phyloP scores from a whole-genome alignment of 176 grass and related monocot species.

The Leersia perrieri region DNA sequence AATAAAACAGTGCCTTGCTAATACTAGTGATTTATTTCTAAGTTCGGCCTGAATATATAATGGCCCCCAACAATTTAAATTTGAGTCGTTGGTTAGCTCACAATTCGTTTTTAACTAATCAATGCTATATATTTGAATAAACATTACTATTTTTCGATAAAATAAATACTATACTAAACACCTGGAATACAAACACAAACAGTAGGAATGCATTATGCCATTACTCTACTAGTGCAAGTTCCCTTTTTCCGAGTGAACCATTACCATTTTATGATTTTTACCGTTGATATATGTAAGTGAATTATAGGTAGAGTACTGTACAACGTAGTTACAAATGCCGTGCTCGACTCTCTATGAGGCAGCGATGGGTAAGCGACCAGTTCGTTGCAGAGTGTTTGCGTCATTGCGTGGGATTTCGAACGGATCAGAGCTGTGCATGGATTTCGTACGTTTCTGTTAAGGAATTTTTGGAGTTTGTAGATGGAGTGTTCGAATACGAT shows the following conservation, averaged over 20 bases:
- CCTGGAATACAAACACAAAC: neutral
- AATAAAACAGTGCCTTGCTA: neutral
- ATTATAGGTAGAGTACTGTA: neutral
- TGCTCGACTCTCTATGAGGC: neutral
- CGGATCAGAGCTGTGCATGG: neutral
- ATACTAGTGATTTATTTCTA: neutral
- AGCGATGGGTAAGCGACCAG: conserved; percentile 22
- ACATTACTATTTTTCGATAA: neutral
- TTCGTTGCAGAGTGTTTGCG: neutral
- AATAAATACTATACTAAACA: neutral
- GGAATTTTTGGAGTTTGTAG: conserved; percentile 25
- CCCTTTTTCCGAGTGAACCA: neutral
- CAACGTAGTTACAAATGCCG: neutral
- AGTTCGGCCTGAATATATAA: neutral
- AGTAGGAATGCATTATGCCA: neutral
- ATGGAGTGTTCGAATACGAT: conserved; percentile 40
- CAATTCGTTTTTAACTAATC: neutral
- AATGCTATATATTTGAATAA: too few species aligned
- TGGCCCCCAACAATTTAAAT: neutral
- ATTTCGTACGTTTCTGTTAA: neutral
- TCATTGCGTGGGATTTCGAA: conserved; percentile 16
- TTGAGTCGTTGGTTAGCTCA: too few species aligned
- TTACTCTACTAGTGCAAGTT: neutral
- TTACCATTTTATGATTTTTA: neutral
- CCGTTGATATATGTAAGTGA: neutral